Percentiles rank a stretch among this genome's conserved stretches.
Conservation (phyloP, 2,329 filamentous ascomycete species). For the Exophiala lecanii-corni region DNA sequence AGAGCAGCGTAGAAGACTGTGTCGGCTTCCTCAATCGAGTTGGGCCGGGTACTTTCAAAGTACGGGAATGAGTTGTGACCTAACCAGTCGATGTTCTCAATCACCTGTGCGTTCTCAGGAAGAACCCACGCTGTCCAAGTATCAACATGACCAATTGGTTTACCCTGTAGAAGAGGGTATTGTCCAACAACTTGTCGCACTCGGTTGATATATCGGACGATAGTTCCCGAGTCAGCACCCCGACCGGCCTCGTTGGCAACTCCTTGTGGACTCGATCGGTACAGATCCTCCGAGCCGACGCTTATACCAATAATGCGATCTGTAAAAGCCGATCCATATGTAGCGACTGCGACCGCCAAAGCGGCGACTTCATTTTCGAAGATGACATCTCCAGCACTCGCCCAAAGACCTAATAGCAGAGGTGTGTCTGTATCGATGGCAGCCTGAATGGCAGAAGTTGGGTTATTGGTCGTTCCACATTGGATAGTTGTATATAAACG, state of each 20-base stretch:
- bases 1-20: slow-evolving; percentile 47
- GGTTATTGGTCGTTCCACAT: slow-evolving; percentile 54
- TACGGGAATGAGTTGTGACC: slow-evolving; percentile 64
- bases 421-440: slow-evolving; percentile 74
- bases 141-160: slow-evolving; percentile 62
- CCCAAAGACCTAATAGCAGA: slow-evolving; percentile 79
- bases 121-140: slow-evolving; percentile 63
- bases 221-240: slow-evolving; percentile 57
- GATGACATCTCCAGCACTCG: slow-evolving; percentile 58
- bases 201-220: slow-evolving; percentile 66
- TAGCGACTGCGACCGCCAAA: slow-evolving; percentile 62
- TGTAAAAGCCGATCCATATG: slow-evolving; percentile 63
- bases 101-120: slow-evolving; percentile 54
- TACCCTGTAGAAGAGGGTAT: slow-evolving; percentile 41
- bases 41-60: slow-evolving; percentile 48
- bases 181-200: slow-evolving; percentile 47
- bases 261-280: slow-evolving; percentile 52
- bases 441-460: slow-evolving; percentile 71
- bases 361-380: slow-evolving; percentile 71
- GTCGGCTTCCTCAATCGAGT: slow-evolving; percentile 47
- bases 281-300: slow-evolving; percentile 65
- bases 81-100: slow-evolving; percentile 60
- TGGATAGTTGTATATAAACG: slow-evolving; percentile 61
- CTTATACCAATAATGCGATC: slow-evolving; percentile 73
- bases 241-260: slow-evolving; percentile 33